Conservation (phyloP, 176 grass and related monocot genomes). For the Bolboschoenus planiculmis region DNA sequence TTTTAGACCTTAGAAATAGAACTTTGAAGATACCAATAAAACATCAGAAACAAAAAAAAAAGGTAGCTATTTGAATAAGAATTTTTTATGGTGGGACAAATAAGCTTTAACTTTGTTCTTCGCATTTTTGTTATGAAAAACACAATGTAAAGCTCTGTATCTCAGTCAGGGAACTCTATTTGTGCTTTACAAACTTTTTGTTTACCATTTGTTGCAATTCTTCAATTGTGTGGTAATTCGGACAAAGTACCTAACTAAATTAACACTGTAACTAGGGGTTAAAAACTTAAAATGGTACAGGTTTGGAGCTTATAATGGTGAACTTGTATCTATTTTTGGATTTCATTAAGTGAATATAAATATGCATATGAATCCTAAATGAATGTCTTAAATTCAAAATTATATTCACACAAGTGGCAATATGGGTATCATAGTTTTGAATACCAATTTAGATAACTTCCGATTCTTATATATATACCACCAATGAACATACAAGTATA, state of each 20-base stretch:
- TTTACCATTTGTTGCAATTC: background rate
- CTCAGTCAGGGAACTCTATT: too few relatives aligned
- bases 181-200: background rate
- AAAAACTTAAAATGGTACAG: background rate
- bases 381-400: background rate
- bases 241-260: too few relatives aligned
- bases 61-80: background rate
- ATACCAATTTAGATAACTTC: background rate
- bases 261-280: background rate
- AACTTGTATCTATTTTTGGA: background rate
- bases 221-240: too few relatives aligned
- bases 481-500: background rate
- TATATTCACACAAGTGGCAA: background rate
- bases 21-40: background rate
- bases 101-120: background rate
- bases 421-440: background rate
- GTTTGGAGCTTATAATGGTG: background rate
- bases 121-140: background rate
- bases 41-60: background rate
- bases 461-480: background rate
- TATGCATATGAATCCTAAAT: background rate
- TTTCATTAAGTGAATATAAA: background rate
- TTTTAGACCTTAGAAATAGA: background rate
- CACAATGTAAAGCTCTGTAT: background rate
- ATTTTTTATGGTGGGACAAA: background rate